Conservation (phyloP, 2,329 filamentous ascomycete species). For the Monilinia laxa region DNA sequence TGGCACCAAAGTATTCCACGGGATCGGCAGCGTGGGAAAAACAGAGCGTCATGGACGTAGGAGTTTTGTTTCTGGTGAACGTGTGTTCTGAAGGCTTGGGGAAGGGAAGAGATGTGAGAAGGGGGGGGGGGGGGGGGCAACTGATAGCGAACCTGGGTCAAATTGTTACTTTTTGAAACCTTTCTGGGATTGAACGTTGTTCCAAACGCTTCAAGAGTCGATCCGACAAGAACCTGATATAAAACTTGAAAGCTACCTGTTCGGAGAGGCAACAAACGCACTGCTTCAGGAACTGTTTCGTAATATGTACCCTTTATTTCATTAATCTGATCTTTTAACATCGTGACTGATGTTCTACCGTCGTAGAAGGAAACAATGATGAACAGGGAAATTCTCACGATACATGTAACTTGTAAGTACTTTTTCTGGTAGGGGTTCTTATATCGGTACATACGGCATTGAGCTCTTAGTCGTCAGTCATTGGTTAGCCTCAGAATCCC, state of each 20-base stretch:
- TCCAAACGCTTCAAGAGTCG: background rate
- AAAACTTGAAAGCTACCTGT: background rate
- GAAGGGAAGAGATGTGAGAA: background rate
- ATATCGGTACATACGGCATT: constrained; percentile 6
- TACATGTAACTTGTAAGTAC: background rate
- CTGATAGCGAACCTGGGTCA: constrained; percentile 6
- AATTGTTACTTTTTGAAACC: background rate
- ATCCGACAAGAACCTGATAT: background rate
- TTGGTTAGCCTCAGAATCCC: background rate
- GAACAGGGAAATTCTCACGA: constrained; percentile 18
- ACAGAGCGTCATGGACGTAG: background rate
- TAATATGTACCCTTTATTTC: background rate
- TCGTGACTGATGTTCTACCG: background rate
- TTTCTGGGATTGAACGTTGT: background rate
- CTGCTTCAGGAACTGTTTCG: constrained; percentile 8
- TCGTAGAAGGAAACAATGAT: constrained; percentile 3
- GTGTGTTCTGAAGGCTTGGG: background rate
- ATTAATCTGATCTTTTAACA: constrained; percentile 14
- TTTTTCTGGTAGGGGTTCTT: background rate
- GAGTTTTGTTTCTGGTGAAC: constrained; percentile 4
- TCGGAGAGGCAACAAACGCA: background rate
- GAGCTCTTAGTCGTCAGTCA: background rate
- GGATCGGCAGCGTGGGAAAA: constrained; percentile 4
- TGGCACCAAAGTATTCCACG: constrained; percentile 4
- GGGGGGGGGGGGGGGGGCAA: constrained; percentile 3